A percentile compares a stretch with the other conserved stretches of the same genome.
Conservation (phyloP, 164 flowering plant species). For the Aristolochia fimbriata region DNA sequence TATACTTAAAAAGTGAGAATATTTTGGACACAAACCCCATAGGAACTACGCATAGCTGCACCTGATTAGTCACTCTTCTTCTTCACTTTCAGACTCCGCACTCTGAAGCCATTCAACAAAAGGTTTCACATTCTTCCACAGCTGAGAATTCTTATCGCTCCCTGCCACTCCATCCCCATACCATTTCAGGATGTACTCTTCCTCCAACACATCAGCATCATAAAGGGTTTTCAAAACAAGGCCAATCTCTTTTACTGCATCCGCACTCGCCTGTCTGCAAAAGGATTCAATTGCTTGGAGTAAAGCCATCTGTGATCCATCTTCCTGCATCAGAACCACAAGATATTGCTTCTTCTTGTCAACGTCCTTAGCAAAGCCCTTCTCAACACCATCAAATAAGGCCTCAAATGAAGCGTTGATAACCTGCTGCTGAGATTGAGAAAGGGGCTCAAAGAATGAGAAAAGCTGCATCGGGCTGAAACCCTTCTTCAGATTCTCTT, state of each 20-base stretch:
- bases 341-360: constrained; percentile 31
- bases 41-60: too few relatives aligned
- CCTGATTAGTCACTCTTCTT: constrained; percentile 16
- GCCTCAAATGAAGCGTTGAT: constrained; percentile 40
- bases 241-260: constrained; percentile 49
- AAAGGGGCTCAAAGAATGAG: constrained; percentile 22
- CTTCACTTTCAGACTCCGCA: constrained; percentile 74
- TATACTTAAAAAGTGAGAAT: too few relatives aligned
- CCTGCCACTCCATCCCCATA: constrained; percentile 37
- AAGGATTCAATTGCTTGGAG: constrained; percentile 41
- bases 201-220: constrained; percentile 59
- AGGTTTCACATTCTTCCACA: constrained; percentile 61
- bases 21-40: too few relatives aligned
- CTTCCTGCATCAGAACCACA: constrained; percentile 34
- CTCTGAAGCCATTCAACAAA: constrained; percentile 71
- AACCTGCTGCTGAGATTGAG: constrained; percentile 32
- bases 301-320: constrained; percentile 32
- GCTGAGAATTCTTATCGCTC: constrained; percentile 21
- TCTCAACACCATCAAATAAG: constrained; percentile 43
- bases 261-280: constrained; percentile 30
- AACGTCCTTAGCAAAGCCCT: constrained; percentile 57
- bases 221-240: constrained; percentile 51
- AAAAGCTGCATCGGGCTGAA: constrained; percentile 25
- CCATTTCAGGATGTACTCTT: constrained; percentile 49
- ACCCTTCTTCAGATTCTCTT: constrained; percentile 33